A percentile compares a stretch with the other conserved stretches of the same genome.
Conservation (phyloP, 345 rosid genomes). For the Microcos paniculata region DNA sequence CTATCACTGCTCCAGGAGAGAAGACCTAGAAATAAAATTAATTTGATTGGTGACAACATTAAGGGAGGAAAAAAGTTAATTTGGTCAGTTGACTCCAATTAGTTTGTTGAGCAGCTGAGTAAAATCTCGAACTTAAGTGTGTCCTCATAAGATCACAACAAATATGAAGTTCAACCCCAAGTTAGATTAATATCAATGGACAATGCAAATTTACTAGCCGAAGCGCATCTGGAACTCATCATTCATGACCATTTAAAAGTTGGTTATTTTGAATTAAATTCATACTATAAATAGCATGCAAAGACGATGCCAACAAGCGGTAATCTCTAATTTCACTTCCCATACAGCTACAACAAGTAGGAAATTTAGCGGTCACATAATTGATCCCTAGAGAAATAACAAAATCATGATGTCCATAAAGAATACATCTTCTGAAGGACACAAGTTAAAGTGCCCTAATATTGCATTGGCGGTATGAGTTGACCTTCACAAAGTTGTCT, state of each 20-base stretch:
- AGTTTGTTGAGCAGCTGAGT: not conserved
- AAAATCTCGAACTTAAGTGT: not conserved
- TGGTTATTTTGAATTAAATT: no score
- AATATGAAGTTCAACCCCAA: not conserved
- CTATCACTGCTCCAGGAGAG: constrained; percentile 95
- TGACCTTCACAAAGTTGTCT: not conserved
- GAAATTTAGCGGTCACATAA: not conserved
- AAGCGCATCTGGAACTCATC: no score
- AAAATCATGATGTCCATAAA: no score
- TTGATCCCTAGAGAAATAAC: not conserved
- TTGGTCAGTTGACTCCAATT: not conserved
- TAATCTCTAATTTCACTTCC: no score
- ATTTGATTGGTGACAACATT: not conserved
- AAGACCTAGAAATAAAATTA: constrained; percentile 51
- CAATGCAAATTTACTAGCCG: not conserved
- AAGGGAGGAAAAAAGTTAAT: not conserved
- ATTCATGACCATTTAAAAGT: no score
- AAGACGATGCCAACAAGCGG: no score
- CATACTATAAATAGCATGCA: no score
- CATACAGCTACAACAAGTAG: no score
- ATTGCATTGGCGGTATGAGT: not conserved
- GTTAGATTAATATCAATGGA: not conserved
- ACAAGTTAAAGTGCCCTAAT: no score
- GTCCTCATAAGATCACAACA: not conserved
- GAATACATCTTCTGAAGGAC: not conserved